phyloP scores from a whole-genome alignment of 1,139 yeast genomes.

The Yamadazyma dushanensis region DNA sequence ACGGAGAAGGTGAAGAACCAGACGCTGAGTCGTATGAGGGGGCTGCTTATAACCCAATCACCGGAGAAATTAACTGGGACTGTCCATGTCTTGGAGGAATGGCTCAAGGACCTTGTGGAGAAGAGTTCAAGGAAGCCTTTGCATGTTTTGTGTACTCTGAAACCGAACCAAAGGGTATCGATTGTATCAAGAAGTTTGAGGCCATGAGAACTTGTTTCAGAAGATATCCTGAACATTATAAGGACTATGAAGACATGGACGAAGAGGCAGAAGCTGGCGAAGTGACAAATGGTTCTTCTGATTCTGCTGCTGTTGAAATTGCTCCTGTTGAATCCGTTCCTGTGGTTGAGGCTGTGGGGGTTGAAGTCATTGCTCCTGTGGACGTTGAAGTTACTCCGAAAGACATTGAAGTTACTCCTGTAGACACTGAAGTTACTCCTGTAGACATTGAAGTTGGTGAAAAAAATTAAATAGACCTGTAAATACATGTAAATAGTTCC shows the following conservation, averaged over 20 bases:
- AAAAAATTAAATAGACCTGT: slow-evolving; percentile 4
- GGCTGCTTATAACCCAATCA: slow-evolving; percentile 92
- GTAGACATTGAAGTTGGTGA: slow-evolving; percentile 8
- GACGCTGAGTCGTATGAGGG: slow-evolving; percentile 25
- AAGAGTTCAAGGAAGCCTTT: slow-evolving; percentile 94
- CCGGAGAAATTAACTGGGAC: slow-evolving; percentile 99
- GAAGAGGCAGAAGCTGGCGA: slow-evolving; percentile 54
- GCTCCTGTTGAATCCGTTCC: not conserved
- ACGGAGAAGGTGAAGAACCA: slow-evolving; percentile 2
- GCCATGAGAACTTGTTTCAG: slow-evolving; percentile 96
- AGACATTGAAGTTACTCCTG: not conserved
- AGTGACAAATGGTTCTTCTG: too few species aligned
- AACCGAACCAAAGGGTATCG: slow-evolving; percentile 95
- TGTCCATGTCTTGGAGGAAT: slow-evolving; percentile 99
- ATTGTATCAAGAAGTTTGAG: slow-evolving; percentile 89
- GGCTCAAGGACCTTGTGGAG: slow-evolving; percentile 99
- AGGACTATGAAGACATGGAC: slow-evolving; percentile 85
- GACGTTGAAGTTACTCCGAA: not conserved
- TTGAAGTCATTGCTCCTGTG: slow-evolving; percentile 4
- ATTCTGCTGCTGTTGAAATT: slow-evolving; percentile 3
- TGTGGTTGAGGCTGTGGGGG: slow-evolving; percentile 9
- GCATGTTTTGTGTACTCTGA: slow-evolving; percentile 94
- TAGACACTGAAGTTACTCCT: slow-evolving; percentile 13
- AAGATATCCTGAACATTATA: slow-evolving; percentile 88
- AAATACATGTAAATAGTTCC: slow-evolving; percentile 8